phyloP scores from a whole-genome alignment of 2,329 filamentous ascomycete species.

The Nectriaceae sp. region DNA sequence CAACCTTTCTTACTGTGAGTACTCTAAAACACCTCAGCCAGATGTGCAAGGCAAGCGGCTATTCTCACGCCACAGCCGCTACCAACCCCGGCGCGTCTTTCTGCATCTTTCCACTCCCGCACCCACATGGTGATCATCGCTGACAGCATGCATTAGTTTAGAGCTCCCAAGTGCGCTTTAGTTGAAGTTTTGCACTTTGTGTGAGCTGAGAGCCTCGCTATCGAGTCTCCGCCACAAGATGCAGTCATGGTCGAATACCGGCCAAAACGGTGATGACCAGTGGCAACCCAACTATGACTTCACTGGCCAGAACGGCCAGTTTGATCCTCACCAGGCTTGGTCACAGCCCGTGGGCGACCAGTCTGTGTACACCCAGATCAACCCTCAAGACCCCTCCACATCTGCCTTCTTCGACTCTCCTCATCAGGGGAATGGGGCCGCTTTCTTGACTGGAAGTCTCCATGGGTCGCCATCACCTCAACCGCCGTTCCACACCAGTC shows the following conservation, averaged over 20 bases:
- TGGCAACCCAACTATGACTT: conserved; percentile 40
- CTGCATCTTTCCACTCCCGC: conserved; percentile 19
- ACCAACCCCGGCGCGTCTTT: conserved; percentile 3
- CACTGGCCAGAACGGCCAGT: conserved; percentile 36
- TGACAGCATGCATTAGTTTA: conserved; percentile 34
- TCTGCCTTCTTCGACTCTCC: conserved; percentile 38
- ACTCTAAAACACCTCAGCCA: too few species aligned
- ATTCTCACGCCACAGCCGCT: not conserved
- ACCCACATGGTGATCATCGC: conserved; percentile 29
- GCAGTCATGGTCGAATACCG: conserved; percentile 42
- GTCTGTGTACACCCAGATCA: conserved; percentile 34
- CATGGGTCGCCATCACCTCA: conserved; percentile 32
- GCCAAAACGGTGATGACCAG: conserved; percentile 40
- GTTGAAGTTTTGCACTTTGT: conserved; percentile 19
- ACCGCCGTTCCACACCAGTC: conserved; percentile 32
- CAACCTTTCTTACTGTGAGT: conserved; percentile 26
- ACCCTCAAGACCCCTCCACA: conserved; percentile 32
- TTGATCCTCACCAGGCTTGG: conserved; percentile 42
- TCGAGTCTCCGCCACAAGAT: conserved; percentile 28
- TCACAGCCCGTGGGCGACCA: conserved; percentile 38
- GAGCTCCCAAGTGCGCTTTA: conserved; percentile 19
- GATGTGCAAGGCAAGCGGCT: too few species aligned
- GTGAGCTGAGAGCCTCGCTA: too few species aligned
- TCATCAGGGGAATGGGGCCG: conserved; percentile 27
- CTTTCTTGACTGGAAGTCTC: conserved; percentile 33